Percentiles rank a stretch among this genome's conserved stretches.
These are phyloP conservation scores for Aspergillus viridinutans DNA, from an alignment of 2,329 filamentous ascomycete genomes.

Conservation along the genomic window DNA sequence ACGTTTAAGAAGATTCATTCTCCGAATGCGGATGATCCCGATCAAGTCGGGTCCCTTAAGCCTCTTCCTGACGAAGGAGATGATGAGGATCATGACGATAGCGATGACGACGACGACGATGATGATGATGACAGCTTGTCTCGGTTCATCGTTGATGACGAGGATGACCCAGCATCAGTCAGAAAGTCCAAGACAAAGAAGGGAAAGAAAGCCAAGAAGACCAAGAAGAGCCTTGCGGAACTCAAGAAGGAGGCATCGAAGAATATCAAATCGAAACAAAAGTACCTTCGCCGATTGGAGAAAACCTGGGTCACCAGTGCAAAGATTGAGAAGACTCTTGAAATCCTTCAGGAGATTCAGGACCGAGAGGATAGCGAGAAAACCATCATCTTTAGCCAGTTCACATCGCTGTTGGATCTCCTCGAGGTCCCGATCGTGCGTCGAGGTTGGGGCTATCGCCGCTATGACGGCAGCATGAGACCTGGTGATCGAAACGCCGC, in stretches of 20 bases:
- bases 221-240: constrained; percentile 38
- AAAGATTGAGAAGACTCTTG: constrained; percentile 67
- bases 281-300: constrained; percentile 65
- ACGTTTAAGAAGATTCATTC: constrained; percentile 71
- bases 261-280: constrained; percentile 61
- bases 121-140: constrained; percentile 29
- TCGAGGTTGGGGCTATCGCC: constrained; percentile 56
- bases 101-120: constrained; percentile 37
- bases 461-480: constrained; percentile 75
- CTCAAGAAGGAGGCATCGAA: constrained; percentile 49
- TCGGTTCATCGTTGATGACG: constrained; percentile 18
- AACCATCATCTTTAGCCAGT: constrained; percentile 78
- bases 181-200: constrained; percentile 38
- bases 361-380: constrained; percentile 59
- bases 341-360: constrained; percentile 55
- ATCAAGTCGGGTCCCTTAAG: constrained; percentile 9
- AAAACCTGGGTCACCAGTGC: constrained; percentile 69
- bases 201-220: constrained; percentile 39
- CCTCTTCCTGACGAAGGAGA: constrained; percentile 26
- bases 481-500: constrained; percentile 62
- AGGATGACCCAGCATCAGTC: constrained; percentile 44
- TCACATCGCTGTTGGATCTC: constrained; percentile 73
- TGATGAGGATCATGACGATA: constrained; percentile 18
- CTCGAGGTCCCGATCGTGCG: constrained; percentile 66
- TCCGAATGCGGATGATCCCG: constrained; percentile 45